A percentile compares a stretch with the other conserved stretches of the same genome.
phyloP scores from a whole-genome alignment of 306 rosid genomes.

The Fagus crenata region DNA sequence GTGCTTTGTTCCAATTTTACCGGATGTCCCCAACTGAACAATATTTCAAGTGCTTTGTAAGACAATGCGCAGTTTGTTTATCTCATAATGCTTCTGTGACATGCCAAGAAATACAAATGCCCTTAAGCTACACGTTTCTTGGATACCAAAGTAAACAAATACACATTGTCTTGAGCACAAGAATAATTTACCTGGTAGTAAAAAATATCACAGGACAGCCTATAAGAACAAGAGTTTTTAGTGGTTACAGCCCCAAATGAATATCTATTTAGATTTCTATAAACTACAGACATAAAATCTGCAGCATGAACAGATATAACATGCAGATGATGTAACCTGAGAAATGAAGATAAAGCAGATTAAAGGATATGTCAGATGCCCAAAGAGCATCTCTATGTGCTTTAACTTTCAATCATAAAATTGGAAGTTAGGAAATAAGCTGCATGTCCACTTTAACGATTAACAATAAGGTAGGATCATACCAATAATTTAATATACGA shows the following conservation, averaged over 20 bases:
- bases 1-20: not conserved
- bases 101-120: not conserved
- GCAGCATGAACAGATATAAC: constrained; percentile 4
- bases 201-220: not conserved
- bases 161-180: not conserved
- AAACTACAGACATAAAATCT: not conserved
- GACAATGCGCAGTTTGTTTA: not conserved
- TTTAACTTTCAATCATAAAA: not conserved
- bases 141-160: not conserved
- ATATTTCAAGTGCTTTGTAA: not conserved
- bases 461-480: not conserved
- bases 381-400: not conserved
- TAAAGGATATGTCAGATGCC: not conserved
- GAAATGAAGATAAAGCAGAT: constrained; percentile 1
- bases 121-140: not conserved
- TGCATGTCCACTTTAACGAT: constrained; percentile 4
- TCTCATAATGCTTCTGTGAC: not conserved
- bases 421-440: not conserved
- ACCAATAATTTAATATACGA: not conserved
- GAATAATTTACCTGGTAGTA: not conserved
- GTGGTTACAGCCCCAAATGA: not conserved
- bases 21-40: too few species aligned
- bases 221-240: not conserved
- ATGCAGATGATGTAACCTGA: constrained; percentile 4
- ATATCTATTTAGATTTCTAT: not conserved